Evolutionary conservation across 306 rosid genomes (phyloP).

Genomic region (Fagus sylvatica): DNA sequence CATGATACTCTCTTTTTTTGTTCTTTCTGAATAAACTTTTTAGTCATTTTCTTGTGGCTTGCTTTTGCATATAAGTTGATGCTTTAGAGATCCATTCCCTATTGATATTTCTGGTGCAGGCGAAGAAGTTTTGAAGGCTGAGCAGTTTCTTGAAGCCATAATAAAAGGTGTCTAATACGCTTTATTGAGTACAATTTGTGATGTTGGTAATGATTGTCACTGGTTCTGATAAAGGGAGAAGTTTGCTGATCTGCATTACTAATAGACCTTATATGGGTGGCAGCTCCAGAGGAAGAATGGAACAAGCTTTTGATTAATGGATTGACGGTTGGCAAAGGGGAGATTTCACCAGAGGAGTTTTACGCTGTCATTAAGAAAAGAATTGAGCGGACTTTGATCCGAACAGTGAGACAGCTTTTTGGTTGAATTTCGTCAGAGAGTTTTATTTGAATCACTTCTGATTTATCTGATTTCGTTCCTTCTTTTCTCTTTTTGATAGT

Average conservation of each 20-base stretch:
- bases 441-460: neutral
- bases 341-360: conserved; percentile 66
- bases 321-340: conserved; percentile 71
- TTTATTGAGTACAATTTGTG: neutral
- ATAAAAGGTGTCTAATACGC: conserved; percentile 62
- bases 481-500: conserved; percentile 5
- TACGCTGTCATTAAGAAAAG: conserved; percentile 73
- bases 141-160: conserved; percentile 80
- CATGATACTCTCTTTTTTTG: no score
- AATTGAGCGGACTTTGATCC: conserved; percentile 77
- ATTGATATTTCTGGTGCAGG: conserved; percentile 51
- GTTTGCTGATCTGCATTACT: neutral
- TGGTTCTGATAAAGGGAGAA: neutral
- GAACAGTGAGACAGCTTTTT: conserved; percentile 65
- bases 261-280: conserved; percentile 9
- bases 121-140: conserved; percentile 67
- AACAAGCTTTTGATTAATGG: conserved; percentile 72
- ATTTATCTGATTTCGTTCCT: conserved; percentile 2
- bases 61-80: conserved; percentile 9
- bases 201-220: neutral
- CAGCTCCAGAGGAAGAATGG: conserved; percentile 94
- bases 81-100: neutral
- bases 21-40: neutral
- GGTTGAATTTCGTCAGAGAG: neutral
- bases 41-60: conserved; percentile 15